Percentiles rank a stretch among this genome's conserved stretches.
Evolutionary conservation across 2,329 filamentous ascomycete species (phyloP).

Genomic region (Dendrostoma leiphaemia): DNA sequence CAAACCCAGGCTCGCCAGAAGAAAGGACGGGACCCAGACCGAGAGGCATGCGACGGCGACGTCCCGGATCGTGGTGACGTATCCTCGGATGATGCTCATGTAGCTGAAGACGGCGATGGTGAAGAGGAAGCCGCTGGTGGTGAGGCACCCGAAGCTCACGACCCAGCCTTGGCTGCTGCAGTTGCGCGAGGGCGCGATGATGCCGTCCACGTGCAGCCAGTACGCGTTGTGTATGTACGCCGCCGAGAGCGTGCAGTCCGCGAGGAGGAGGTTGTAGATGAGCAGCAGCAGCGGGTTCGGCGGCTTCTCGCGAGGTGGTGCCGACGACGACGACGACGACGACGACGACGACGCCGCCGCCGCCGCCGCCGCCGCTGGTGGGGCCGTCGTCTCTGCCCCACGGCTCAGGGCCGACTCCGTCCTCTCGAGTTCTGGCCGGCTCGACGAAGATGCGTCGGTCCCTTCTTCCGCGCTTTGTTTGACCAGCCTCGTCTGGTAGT

Average conservation of each 20-base stretch:
- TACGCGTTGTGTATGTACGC: slow-evolving; percentile 63
- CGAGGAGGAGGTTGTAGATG: slow-evolving; percentile 67
- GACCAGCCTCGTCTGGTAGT: slow-evolving; percentile 12
- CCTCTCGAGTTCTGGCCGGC: not conserved
- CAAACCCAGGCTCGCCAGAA: slow-evolving; percentile 52
- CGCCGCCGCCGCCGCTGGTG: not conserved
- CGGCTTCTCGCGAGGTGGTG: slow-evolving; percentile 29
- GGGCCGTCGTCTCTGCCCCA: not conserved
- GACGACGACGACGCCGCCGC: not conserved
- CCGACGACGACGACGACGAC: not conserved
- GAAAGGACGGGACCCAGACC: slow-evolving; percentile 60
- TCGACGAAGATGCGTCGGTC: not conserved
- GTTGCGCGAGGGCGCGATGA: slow-evolving; percentile 50
- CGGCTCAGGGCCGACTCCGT: not conserved
- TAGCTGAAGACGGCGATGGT: slow-evolving; percentile 67
- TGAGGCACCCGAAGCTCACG: slow-evolving; percentile 63
- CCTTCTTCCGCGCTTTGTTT: not conserved
- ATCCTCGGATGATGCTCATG: slow-evolving; percentile 56
- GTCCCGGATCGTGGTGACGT: slow-evolving; percentile 45
- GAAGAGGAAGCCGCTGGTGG: slow-evolving; percentile 65
- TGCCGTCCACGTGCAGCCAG: slow-evolving; percentile 53
- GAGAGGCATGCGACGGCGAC: slow-evolving; percentile 48
- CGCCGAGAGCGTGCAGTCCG: slow-evolving; percentile 64
- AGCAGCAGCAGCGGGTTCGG: slow-evolving; percentile 68
- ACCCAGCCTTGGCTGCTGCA: slow-evolving; percentile 69